Evolutionary conservation across 2,329 filamentous ascomycete species (phyloP).

Genomic region (Beauveria bassiana): DNA sequence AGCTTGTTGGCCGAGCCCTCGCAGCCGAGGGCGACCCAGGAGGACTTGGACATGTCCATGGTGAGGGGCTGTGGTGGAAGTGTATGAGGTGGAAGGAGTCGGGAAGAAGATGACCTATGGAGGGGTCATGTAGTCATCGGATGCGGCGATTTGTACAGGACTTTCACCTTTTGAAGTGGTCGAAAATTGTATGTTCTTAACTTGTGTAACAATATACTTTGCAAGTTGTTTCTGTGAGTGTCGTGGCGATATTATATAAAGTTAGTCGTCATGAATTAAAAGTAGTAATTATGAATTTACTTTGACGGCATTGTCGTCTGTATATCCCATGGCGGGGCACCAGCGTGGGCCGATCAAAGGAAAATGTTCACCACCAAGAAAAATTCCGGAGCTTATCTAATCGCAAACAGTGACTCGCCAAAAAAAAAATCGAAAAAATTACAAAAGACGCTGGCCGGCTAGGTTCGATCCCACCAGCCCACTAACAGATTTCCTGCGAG

Average conservation of each 20-base stretch:
- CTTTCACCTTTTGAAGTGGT: too few relatives aligned
- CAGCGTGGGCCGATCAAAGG: too few relatives aligned
- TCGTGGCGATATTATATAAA: too few relatives aligned
- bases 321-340: too few relatives aligned
- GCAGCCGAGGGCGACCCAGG: conserved; percentile 50
- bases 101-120: not conserved
- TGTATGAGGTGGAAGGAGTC: not conserved
- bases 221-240: too few relatives aligned
- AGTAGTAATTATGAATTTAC: too few relatives aligned
- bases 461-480: not conserved
- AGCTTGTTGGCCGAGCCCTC: conserved; percentile 98
- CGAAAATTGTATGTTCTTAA: too few relatives aligned
- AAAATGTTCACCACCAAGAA: not conserved
- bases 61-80: not conserved
- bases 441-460: not conserved
- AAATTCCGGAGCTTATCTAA: conserved; percentile 6
- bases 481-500: not conserved
- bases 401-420: not conserved
- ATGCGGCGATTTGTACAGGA: too few relatives aligned
- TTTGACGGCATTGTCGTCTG: not conserved
- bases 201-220: too few relatives aligned
- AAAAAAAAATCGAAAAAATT: not conserved
- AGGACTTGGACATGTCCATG: conserved; percentile 23
- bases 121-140: not conserved
- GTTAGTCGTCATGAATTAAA: too few relatives aligned